Evolutionary conservation across 129 eudicot species (phyloP).

Genomic region (Artemisia tridentata): DNA sequence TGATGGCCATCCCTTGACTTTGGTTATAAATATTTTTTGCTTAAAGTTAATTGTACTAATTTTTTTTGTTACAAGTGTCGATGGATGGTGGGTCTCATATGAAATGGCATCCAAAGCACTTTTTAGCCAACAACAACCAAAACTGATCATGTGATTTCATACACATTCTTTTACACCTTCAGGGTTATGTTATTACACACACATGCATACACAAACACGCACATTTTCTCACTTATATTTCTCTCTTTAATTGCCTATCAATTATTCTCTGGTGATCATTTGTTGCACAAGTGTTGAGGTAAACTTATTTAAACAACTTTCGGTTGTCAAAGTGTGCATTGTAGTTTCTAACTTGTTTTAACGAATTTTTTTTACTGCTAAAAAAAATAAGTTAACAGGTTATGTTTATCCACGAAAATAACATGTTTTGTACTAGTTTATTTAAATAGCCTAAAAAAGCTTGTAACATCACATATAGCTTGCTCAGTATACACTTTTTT

Average conservation of each 20-base stretch:
- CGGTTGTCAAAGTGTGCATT: too few species aligned
- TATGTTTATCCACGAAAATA: too few species aligned
- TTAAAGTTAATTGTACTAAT: too few species aligned
- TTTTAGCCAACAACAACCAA: neutral
- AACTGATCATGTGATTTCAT: slow-evolving; percentile 13
- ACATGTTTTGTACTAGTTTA: too few species aligned
- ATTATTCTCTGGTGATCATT: slow-evolving; percentile 18
- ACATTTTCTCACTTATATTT: neutral
- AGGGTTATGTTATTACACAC: too few species aligned
- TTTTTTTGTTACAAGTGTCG: neutral
- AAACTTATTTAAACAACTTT: too few species aligned
- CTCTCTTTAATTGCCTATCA: slow-evolving; percentile 10
- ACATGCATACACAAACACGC: slow-evolving; percentile 6
- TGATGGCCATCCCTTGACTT: too few species aligned
- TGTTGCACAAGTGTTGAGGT: neutral
- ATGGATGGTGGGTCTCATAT: slow-evolving; percentile 11
- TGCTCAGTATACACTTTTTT: neutral
- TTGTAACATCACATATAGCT: neutral
- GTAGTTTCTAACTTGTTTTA: neutral
- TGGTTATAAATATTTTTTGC: too few species aligned
- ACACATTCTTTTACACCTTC: slow-evolving; percentile 13
- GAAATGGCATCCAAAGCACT: slow-evolving; percentile 37
- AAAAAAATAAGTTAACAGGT: too few species aligned
- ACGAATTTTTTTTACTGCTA: neutral
- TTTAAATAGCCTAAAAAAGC: too few species aligned